Percentiles rank a stretch among this genome's conserved stretches.
These are phyloP conservation scores for Penicillium pulvis DNA, from an alignment of 495 filamentous ascomycete genomes.

Conservation along the genomic window DNA sequence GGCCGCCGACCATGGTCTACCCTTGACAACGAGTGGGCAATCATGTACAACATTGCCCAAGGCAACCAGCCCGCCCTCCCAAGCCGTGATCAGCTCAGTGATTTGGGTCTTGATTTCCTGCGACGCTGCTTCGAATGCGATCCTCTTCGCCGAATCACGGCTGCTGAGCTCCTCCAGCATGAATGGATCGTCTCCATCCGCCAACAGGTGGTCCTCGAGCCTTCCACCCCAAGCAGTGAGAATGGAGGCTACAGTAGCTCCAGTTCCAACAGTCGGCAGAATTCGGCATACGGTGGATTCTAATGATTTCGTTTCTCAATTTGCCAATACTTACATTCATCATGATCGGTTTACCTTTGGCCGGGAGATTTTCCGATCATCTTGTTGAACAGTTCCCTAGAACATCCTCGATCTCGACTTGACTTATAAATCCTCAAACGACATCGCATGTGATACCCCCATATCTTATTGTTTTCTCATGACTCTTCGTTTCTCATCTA, in stretches of 20 bases:
- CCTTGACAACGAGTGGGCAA: slow-evolving; percentile 98
- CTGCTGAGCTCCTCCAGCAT: slow-evolving; percentile 89
- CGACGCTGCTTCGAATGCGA: slow-evolving; percentile 86
- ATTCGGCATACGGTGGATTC: slow-evolving; percentile 35
- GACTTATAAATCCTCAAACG: slow-evolving; percentile 21
- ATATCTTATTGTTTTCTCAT: slow-evolving; percentile 1
- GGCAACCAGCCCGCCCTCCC: slow-evolving; percentile 90
- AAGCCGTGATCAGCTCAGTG: slow-evolving; percentile 77
- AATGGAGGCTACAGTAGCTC: slow-evolving; percentile 36
- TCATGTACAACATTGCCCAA: slow-evolving; percentile 99
- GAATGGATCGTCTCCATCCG: slow-evolving; percentile 85
- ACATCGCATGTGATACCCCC: slow-evolving; percentile 39
- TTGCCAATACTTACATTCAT: slow-evolving; percentile 1
- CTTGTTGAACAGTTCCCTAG: slow-evolving; percentile 1
- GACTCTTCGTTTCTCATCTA: background rate
- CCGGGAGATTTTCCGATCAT: background rate
- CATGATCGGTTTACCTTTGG: background rate
- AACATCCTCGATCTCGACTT: slow-evolving; percentile 27
- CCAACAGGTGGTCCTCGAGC: slow-evolving; percentile 59
- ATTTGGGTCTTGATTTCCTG: slow-evolving; percentile 84
- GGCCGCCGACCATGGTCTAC: slow-evolving; percentile 95
- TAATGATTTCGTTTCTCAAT: background rate
- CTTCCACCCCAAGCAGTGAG: slow-evolving; percentile 50
- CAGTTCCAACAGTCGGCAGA: slow-evolving; percentile 35
- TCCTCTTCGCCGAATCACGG: slow-evolving; percentile 74